phyloP scores from a whole-genome alignment of 805 yeast genomes.

The Kurtzmaniella fragi region DNA sequence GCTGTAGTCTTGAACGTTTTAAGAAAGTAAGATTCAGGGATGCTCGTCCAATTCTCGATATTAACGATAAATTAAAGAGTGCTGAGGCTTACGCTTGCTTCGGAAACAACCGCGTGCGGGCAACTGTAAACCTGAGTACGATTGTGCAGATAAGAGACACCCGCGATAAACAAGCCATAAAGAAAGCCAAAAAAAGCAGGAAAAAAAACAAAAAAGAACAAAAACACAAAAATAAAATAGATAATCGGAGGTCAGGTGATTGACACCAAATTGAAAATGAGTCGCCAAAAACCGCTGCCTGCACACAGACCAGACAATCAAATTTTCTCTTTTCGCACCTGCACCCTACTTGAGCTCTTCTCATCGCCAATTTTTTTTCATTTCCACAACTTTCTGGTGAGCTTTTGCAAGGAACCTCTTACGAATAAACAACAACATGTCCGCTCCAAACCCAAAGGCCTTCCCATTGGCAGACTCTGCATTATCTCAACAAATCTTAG shows the following conservation, averaged over 20 bases:
- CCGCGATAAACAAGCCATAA: too few relatives aligned
- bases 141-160: too few relatives aligned
- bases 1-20: not conserved
- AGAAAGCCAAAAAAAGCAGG: too few relatives aligned
- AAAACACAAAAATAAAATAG: too few relatives aligned
- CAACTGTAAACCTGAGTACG: not conserved
- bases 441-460: conserved; percentile 95
- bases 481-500: conserved; percentile 93
- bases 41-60: conserved; percentile 2
- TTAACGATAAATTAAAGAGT: conserved; percentile 1
- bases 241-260: too few relatives aligned
- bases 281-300: too few relatives aligned
- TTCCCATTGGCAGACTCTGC: conserved; percentile 98
- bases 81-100: conserved; percentile 1
- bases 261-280: too few relatives aligned
- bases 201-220: too few relatives aligned
- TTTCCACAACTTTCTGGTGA: conserved; percentile 22
- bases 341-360: not conserved
- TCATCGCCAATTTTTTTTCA: conserved; percentile 3
- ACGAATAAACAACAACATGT: conserved; percentile 32
- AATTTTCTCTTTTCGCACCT: too few relatives aligned
- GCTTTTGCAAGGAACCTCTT: conserved; percentile 51
- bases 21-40: conserved; percentile 1
- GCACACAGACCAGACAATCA: too few relatives aligned
- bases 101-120: conserved; percentile 1